Evolutionary conservation across 169 alveolate genomes (phyloP).

Genomic region (Plasmodium fragile): DNA sequence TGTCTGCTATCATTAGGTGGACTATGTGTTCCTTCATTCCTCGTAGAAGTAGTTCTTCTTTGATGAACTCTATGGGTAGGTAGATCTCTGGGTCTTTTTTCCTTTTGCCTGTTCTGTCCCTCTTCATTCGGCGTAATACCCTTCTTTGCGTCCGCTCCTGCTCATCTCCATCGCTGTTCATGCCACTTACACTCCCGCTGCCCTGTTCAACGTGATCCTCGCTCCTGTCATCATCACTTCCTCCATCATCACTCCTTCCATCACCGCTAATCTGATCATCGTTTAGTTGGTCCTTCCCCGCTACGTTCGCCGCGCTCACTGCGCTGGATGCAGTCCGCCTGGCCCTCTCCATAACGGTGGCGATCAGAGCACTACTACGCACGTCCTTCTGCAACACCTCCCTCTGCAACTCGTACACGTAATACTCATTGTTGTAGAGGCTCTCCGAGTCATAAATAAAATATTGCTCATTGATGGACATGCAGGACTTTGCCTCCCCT

Average conservation of each 20-base stretch:
- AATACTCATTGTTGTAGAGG: conserved; percentile 18
- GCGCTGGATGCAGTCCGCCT: no score
- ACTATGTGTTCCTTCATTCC: conserved; percentile 36
- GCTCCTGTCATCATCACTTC: background rate
- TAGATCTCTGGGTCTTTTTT: background rate
- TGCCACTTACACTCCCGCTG: background rate
- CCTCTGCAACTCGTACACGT: conserved; percentile 51
- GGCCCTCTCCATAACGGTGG: background rate
- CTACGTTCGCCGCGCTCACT: background rate
- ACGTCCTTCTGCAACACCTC: conserved; percentile 22
- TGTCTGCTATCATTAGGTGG: conserved; percentile 1
- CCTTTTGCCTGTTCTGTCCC: background rate
- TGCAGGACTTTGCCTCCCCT: background rate
- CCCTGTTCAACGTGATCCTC: background rate
- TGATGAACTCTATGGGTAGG: conserved; percentile 3
- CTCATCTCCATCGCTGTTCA: background rate
- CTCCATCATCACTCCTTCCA: background rate
- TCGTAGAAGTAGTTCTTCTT: conserved; percentile 23
- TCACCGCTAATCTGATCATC: background rate
- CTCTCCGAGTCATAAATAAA: conserved; percentile 27
- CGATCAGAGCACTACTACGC: background rate
- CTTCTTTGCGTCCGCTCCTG: background rate
- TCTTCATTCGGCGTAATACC: background rate
- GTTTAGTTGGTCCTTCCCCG: background rate
- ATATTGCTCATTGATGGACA: conserved; percentile 35